phyloP scores from a whole-genome alignment of 306 rosid genomes.

The Prunus persica region Prunus_persica_NCBIv2 NC_034009.1:595501-596000 shows the following conservation, averaged over 20 bases:
- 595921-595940: slow-evolving; percentile 35
- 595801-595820: slow-evolving; percentile 30
- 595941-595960: slow-evolving; percentile 69
- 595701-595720: no score
- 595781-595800: slow-evolving; percentile 44
- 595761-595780: slow-evolving; percentile 18
- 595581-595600: no score
- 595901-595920: slow-evolving; percentile 62
- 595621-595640: not conserved
- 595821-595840: slow-evolving; percentile 53
- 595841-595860: slow-evolving; percentile 38
- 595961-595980: slow-evolving; percentile 71
- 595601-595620: not conserved
- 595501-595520: not conserved
- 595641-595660: no score
- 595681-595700: not conserved
- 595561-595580: not conserved
- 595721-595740: not conserved
- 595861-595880: slow-evolving; percentile 47
- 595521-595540: not conserved
- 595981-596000: slow-evolving; percentile 57
- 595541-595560: not conserved
- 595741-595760: slow-evolving; percentile 11
- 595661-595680: not conserved
- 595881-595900: slow-evolving; percentile 67